Evolutionary conservation across 1,284 basidiomycete genomes (phyloP), one percentile per base, ranked within the genome.

Genomic region (Leccinum solheimii): DNA sequence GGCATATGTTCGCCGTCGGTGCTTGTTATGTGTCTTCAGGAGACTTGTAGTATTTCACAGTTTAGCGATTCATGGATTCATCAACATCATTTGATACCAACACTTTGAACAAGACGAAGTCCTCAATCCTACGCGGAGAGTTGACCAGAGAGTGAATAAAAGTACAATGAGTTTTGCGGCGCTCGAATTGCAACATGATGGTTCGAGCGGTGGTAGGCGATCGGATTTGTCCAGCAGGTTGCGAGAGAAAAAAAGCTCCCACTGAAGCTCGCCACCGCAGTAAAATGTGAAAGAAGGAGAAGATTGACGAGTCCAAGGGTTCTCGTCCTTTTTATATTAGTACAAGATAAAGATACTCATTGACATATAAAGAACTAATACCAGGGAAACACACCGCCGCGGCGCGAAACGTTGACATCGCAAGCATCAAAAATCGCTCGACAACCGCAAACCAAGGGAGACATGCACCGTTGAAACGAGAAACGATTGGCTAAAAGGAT

Each of bases 51-150:
- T 11, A 14, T 48, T 26, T 58, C 26, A 49, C 48, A 62, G 9
- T 56, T 19, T 48, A 27, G 62, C 36, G 62, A 56, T 67, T 48
- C 26, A 45, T 21, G 13, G 16, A 26, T 23, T 34, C 34, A 48
- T 63, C 48, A 11, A 30, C 9, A 34, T 32, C 16, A 27, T 34
- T 27, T 27, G 59, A 38, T 14, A 19, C 19, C 43, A 11, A 45
- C 10, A 11, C 19, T 45, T 10, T 19, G 43, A 5, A 3, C n/a
- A 45, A 11, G 43, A 45, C 19, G 19, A 11, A 21, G 19, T 11
- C 19, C 9, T 5, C 43, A 45, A 11, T n/a, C 8, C 16, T n/a
- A 40, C 7, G 36, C 7, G 34, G 34, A 14, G 36, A 38, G 14
- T 38, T 38, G 14, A 16, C 14, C 3, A 16, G 36, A 38, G 38